phyloP scores from a whole-genome alignment of 2,329 filamentous ascomycete species.

The Apiospora kogelbergensis region DNA sequence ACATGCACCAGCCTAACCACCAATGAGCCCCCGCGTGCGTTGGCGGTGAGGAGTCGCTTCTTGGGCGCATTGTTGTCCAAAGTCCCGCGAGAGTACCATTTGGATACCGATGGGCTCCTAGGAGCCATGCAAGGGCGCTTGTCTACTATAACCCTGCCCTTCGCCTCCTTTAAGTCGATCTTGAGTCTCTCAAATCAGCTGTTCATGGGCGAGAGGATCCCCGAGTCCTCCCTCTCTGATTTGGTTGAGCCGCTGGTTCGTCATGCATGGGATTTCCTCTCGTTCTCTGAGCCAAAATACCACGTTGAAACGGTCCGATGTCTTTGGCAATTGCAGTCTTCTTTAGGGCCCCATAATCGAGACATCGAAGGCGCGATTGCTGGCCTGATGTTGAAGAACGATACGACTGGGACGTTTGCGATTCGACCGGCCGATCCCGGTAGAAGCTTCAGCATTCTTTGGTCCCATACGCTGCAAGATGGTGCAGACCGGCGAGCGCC shows the following conservation, averaged over 20 bases:
- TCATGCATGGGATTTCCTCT: conserved; percentile 77
- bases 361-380: conserved; percentile 80
- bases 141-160: conserved; percentile 40
- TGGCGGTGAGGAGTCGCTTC: conserved; percentile 59
- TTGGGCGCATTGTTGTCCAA: conserved; percentile 60
- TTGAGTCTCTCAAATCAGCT: conserved; percentile 59
- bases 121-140: conserved; percentile 52
- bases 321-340: conserved; percentile 81
- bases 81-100: conserved; percentile 41
- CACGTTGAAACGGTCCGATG: conserved; percentile 89
- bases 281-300: conserved; percentile 82
- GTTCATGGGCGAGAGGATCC: conserved; percentile 53
- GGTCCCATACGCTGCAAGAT: conserved; percentile 75
- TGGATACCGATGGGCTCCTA: conserved; percentile 50
- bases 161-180: conserved; percentile 58
- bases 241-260: conserved; percentile 69
- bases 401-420: conserved; percentile 47
- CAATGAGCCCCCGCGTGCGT: conserved; percentile 42
- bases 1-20: conserved; percentile 47
- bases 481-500: conserved; percentile 46
- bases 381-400: conserved; percentile 62
- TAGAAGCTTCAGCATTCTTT: conserved; percentile 72
- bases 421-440: conserved; percentile 58
- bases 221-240: conserved; percentile 52
- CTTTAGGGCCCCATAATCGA: conserved; percentile 65